Conservation (phyloP, 2,329 filamentous ascomycete genomes). For the Xylaria sp. region DNA sequence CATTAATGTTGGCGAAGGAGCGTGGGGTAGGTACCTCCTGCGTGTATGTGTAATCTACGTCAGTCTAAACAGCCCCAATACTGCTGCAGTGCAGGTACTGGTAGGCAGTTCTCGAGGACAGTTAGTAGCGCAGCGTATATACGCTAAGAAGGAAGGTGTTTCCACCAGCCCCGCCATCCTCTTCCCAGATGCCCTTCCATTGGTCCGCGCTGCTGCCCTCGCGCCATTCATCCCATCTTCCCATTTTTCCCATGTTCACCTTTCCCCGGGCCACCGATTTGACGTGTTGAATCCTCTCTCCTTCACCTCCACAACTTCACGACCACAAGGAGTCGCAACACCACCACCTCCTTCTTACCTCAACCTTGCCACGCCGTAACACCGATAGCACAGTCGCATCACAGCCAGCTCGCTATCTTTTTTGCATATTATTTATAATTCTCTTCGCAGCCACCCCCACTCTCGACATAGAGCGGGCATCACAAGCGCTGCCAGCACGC, state of each 20-base stretch:
- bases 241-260: conserved; percentile 39
- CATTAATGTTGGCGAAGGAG: too few species aligned
- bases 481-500: conserved; percentile 20
- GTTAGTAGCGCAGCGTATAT: too few species aligned
- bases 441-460: conserved; percentile 4
- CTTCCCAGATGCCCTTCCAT: conserved; percentile 11
- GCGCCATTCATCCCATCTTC: conserved; percentile 34
- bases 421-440: not conserved
- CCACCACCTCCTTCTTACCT: conserved; percentile 2
- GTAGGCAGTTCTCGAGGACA: not conserved
- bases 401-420: not conserved
- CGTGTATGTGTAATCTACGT: too few species aligned
- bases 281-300: conserved; percentile 29
- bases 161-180: conserved; percentile 8
- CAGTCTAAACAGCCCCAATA: too few species aligned
- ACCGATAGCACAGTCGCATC: conserved; percentile 1
- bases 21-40: too few species aligned
- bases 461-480: not conserved
- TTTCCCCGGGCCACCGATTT: conserved; percentile 28
- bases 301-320: conserved; percentile 31
- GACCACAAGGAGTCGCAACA: conserved; percentile 19
- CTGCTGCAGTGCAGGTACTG: too few species aligned
- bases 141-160: conserved; percentile 6
- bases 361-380: conserved; percentile 1
- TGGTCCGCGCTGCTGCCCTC: conserved; percentile 17